Conservation (phyloP, 768 basidiomycete genomes). For the Fomitopsis serialis region DNA sequence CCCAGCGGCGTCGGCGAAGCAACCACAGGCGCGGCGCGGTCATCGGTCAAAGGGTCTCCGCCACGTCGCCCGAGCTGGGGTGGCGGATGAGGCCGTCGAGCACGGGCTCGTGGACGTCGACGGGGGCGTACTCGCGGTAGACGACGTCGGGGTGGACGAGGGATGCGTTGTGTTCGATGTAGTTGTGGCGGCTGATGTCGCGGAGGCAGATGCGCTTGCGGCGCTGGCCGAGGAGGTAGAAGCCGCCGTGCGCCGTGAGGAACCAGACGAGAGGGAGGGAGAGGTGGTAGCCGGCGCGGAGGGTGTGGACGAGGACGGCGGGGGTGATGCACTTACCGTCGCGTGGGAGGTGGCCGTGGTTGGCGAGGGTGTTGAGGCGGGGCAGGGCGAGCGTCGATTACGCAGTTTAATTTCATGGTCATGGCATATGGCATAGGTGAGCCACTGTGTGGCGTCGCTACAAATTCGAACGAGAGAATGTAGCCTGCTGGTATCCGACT, state of each 20-base stretch:
- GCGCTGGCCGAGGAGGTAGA: constrained; percentile 10
- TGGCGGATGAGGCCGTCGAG: constrained; percentile 11
- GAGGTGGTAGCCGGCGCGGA: constrained; percentile 16
- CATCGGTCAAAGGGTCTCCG: not conserved
- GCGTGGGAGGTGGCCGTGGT: constrained; percentile 43
- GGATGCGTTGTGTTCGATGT: constrained; percentile 25
- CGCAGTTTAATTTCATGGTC: too few relatives aligned
- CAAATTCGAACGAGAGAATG: too few relatives aligned
- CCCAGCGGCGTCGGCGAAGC: not conserved
- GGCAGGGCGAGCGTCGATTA: constrained; percentile 44
- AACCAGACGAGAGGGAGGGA: constrained; percentile 16
- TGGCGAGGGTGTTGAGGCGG: constrained; percentile 54
- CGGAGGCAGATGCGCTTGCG: constrained; percentile 8
- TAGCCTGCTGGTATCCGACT: too few relatives aligned
- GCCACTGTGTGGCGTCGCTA: too few relatives aligned
- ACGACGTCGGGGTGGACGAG: constrained; percentile 20
- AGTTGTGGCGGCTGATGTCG: constrained; percentile 22
- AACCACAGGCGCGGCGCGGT: not conserved
- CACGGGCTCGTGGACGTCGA: constrained; percentile 9
- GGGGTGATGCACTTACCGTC: constrained; percentile 17
- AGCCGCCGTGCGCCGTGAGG: constrained; percentile 17
- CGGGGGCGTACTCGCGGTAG: constrained; percentile 17
- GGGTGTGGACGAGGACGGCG: constrained; percentile 11
- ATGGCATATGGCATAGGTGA: too few relatives aligned
- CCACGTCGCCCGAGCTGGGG: constrained; percentile 4